Evolutionary conservation across 352 stramenopile genomes (phyloP), one percentile per base, ranked within the genome.

Genomic region (Pythium monospermum): DNA sequence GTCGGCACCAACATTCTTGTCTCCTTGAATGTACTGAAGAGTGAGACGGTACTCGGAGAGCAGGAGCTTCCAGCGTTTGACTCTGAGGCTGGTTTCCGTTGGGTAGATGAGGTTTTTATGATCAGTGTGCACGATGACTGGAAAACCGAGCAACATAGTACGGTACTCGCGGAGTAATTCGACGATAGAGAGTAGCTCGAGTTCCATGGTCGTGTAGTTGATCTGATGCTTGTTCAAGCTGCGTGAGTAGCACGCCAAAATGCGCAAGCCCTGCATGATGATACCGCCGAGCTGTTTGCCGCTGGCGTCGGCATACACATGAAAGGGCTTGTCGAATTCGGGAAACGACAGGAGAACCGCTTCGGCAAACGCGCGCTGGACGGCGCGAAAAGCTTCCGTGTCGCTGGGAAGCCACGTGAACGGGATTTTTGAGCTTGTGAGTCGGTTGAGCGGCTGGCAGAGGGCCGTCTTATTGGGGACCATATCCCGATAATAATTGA

Each of bases 401-500:
- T 47, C 56, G 15, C 68, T 53, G 2, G 73, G 30, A 53, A 30
- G 45, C 57, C 57, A 70, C 16, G 23, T 13, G 36, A 55, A 64
- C 49, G 46, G 49, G 3, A 5, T 27, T 64, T 69, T 43, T 42
- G 64, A 49, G 5, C 45, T 64, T n/a, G 64, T 57, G 23, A 81
- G 27, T 6, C 38, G 21, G 15, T 64, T 74, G 12, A 71, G 45
- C 21, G 67, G 63, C 0, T 63, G 36, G 19, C 70, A 22, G 15
- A 71, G 19, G 28, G 81, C 26, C 37, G 50, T 61, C 21, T 53
- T 47, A 43, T 46, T 43, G 36, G 28, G 47, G 62, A 65, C 80
- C 13, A 80, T 37, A 32, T 83, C 57, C 22, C 61, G 11, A 40
- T 66, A 83, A 40, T 66, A 83, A 44, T 70, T 46, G 25, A 73